Percentiles rank a stretch among this genome's conserved stretches.
These are phyloP conservation scores for Fusarium sulawesiense DNA, from an alignment of 2,329 filamentous ascomycete species.

Conservation along the genomic window DNA sequence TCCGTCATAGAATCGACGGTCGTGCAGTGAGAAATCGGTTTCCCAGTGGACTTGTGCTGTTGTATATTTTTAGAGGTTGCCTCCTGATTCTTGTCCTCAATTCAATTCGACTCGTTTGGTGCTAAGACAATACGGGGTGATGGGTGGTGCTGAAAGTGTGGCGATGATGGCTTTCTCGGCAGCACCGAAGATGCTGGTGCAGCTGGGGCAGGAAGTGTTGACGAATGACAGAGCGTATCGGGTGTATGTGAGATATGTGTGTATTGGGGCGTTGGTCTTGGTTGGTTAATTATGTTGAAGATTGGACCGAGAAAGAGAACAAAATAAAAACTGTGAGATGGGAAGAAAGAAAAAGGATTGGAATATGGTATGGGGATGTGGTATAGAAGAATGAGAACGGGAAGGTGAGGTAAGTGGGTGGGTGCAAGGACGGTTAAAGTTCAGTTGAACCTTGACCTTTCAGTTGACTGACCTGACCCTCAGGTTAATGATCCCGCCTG, in stretches of 20 bases:
- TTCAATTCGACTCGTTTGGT: conserved; percentile 22
- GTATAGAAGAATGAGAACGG: conserved; percentile 28
- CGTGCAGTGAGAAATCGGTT: conserved; percentile 17
- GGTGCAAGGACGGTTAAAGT: conserved; percentile 23
- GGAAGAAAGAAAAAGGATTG: neutral
- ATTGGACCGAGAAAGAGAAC: conserved; percentile 7
- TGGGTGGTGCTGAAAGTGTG: conserved; percentile 2
- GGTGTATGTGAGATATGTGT: conserved; percentile 22
- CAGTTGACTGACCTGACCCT: conserved; percentile 16
- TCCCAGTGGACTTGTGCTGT: conserved; percentile 5
- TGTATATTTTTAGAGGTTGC: conserved; percentile 13
- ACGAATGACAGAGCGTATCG: conserved; percentile 41
- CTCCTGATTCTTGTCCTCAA: conserved; percentile 16
- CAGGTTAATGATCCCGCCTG: conserved; percentile 16
- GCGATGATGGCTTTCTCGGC: conserved; percentile 46
- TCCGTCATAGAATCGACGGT: conserved; percentile 43
- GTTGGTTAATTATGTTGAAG: neutral
- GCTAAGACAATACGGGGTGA: conserved; percentile 38
- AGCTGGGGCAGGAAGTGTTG: conserved; percentile 23
- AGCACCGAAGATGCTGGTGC: conserved; percentile 41
- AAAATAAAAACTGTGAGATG: neutral
- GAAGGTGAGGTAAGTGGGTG: conserved; percentile 18
- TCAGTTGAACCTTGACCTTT: neutral
- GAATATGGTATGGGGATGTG: conserved; percentile 17
- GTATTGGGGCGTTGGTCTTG: conserved; percentile 6